Evolutionary conservation across 306 rosid species (phyloP).

Genomic region (Fragaria vesca): DNA sequence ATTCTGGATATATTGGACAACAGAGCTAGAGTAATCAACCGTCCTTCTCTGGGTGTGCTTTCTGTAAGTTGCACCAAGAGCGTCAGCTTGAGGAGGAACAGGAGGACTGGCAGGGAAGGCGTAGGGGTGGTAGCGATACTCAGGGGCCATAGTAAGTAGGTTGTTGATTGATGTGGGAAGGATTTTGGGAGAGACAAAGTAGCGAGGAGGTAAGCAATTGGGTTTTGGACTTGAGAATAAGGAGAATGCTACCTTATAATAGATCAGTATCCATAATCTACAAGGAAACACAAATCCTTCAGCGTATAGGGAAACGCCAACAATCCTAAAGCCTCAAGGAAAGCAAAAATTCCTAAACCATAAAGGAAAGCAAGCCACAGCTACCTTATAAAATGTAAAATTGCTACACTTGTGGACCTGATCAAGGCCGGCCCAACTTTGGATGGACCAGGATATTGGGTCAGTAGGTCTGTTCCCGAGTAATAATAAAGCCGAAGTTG

Average conservation of each 20-base stretch:
- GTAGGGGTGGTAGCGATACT: slow-evolving; percentile 62
- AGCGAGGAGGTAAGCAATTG: too few species aligned
- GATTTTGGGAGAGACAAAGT: too few species aligned
- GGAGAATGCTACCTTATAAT: too few species aligned
- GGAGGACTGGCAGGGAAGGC: slow-evolving; percentile 46
- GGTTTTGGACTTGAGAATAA: too few species aligned
- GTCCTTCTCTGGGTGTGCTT: slow-evolving; percentile 80
- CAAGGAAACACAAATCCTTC: neutral
- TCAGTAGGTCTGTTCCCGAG: neutral
- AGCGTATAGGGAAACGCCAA: neutral
- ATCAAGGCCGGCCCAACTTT: neutral
- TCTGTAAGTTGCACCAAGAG: slow-evolving; percentile 76
- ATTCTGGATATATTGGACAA: slow-evolving; percentile 85
- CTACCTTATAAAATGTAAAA: too few species aligned
- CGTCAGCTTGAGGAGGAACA: slow-evolving; percentile 69
- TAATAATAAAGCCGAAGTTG: too few species aligned
- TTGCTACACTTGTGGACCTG: neutral
- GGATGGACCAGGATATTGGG: neutral
- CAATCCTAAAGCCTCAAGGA: neutral
- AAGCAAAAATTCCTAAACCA: neutral
- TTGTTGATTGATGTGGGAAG: too few species aligned
- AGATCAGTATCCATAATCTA: neutral
- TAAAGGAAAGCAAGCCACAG: too few species aligned
- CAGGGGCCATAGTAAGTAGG: slow-evolving; percentile 26
- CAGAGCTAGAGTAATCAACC: slow-evolving; percentile 93